These are phyloP conservation scores for Eimeria tenella DNA, from an alignment of 169 alveolate genomes.

Conservation along the genomic window DNA sequence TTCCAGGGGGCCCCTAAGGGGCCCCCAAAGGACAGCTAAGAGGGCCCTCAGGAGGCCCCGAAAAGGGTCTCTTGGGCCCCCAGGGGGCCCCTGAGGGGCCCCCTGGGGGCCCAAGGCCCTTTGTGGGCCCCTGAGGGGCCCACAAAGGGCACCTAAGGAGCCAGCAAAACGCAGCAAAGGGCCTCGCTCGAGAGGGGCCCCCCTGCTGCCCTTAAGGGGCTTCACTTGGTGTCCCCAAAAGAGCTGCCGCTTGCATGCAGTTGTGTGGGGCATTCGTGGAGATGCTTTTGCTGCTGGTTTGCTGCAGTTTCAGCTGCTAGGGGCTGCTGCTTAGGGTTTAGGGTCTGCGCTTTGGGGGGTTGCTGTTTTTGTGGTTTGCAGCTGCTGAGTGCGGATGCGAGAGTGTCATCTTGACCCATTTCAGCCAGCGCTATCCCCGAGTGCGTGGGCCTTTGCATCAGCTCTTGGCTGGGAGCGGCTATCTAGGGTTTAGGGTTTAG, in stretches of 20 bases:
- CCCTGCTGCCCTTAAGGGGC: background rate
- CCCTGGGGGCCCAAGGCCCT: too few relatives aligned
- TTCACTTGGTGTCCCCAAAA: background rate
- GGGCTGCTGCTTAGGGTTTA: slow-evolving; percentile 13
- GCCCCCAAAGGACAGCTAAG: too few relatives aligned
- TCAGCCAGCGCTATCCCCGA: slow-evolving; percentile 94
- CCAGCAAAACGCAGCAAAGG: too few relatives aligned
- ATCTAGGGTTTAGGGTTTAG: background rate
- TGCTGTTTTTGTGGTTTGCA: slow-evolving; percentile 20
- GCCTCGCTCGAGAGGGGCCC: too few relatives aligned
- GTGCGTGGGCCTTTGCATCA: slow-evolving; percentile 62
- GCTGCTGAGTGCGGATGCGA: slow-evolving; percentile 80
- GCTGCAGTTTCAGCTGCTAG: background rate
- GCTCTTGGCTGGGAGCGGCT: background rate
- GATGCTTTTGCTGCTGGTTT: background rate
- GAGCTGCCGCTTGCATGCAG: too few relatives aligned
- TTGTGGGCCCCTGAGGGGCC: too few relatives aligned
- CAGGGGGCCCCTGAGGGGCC: too few relatives aligned
- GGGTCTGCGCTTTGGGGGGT: background rate
- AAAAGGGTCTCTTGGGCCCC: too few relatives aligned
- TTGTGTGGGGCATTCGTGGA: background rate
- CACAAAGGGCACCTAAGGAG: too few relatives aligned
- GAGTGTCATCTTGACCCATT: slow-evolving; percentile 91
- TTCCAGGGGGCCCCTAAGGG: too few relatives aligned
- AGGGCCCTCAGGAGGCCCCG: too few relatives aligned